phyloP scores from a whole-genome alignment of 2,329 filamentous ascomycete species.

The Fusarium solani-melongenae region DNA sequence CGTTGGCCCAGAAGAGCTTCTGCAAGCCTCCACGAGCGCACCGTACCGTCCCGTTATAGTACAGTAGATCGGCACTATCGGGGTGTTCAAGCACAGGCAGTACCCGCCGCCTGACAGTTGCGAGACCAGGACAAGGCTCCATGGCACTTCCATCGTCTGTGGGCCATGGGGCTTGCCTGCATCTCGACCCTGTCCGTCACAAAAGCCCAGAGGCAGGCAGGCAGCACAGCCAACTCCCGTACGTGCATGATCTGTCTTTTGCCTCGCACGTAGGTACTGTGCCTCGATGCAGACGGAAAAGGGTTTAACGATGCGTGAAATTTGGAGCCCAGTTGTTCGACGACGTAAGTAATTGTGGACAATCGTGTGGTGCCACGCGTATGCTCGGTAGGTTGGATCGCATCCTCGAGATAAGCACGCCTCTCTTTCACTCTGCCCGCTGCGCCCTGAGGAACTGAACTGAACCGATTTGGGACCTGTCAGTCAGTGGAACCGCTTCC shows the following conservation, averaged over 20 bases:
- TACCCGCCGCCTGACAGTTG: conserved; percentile 12
- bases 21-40: conserved; percentile 11
- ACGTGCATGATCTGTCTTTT: conserved; percentile 35
- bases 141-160: neutral
- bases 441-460: neutral
- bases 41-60: neutral
- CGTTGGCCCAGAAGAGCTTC: neutral
- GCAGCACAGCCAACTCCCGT: conserved; percentile 22
- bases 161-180: conserved; percentile 5
- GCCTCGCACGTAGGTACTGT: neutral
- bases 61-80: conserved; percentile 24
- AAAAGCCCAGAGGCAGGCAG: conserved; percentile 3
- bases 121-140: conserved; percentile 9
- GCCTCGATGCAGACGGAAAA: neutral
- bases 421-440: neutral
- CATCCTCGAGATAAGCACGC: conserved; percentile 25
- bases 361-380: conserved; percentile 25
- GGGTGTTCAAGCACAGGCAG: conserved; percentile 27
- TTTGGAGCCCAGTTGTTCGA: conserved; percentile 20
- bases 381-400: neutral
- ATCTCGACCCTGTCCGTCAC: conserved; percentile 11
- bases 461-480: neutral
- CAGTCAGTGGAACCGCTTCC: conserved; percentile 18
- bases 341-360: conserved; percentile 22
- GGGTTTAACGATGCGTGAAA: conserved; percentile 1